These are phyloP conservation scores for Keqinozyma sinolaborantium DNA, from an alignment of 1,139 yeast genomes.

Conservation along the genomic window DNA sequence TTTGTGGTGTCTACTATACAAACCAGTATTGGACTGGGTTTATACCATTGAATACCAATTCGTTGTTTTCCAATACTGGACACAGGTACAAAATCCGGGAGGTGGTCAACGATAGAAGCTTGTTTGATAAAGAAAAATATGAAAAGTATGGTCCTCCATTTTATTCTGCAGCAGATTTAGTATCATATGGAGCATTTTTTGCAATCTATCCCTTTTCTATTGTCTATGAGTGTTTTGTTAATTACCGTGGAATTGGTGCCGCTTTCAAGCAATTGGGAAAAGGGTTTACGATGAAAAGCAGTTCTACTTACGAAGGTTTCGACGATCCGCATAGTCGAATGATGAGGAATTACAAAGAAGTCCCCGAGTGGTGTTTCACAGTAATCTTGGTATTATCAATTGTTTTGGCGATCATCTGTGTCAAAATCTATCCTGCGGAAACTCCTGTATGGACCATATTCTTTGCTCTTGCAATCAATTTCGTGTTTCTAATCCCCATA, in stretches of 20 bases:
- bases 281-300: slow-evolving; percentile 28
- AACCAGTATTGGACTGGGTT: slow-evolving; percentile 35
- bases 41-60: slow-evolving; percentile 33
- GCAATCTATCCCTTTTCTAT: slow-evolving; percentile 40
- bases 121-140: slow-evolving; percentile 33
- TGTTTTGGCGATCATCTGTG: slow-evolving; percentile 43
- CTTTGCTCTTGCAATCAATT: slow-evolving; percentile 50
- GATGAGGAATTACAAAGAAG: slow-evolving; percentile 55
- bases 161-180: slow-evolving; percentile 51
- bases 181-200: slow-evolving; percentile 36
- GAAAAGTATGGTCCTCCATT: slow-evolving; percentile 50
- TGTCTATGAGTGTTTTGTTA: slow-evolving; percentile 31
- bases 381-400: slow-evolving; percentile 42
- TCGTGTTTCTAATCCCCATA: slow-evolving; percentile 52
- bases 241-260: slow-evolving; percentile 36
- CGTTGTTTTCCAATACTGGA: slow-evolving; percentile 30
- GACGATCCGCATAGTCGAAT: slow-evolving; percentile 54
- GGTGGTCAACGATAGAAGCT: slow-evolving; percentile 23
- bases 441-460: slow-evolving; percentile 57
- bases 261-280: slow-evolving; percentile 13
- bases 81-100: slow-evolving; percentile 25
- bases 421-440: slow-evolving; percentile 41
- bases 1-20: slow-evolving; percentile 29
- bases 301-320: slow-evolving; percentile 46
- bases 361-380: slow-evolving; percentile 60